These are phyloP conservation scores for Aspergillus olivimuriae DNA, from an alignment of 495 filamentous ascomycete genomes.

Conservation along the genomic window DNA sequence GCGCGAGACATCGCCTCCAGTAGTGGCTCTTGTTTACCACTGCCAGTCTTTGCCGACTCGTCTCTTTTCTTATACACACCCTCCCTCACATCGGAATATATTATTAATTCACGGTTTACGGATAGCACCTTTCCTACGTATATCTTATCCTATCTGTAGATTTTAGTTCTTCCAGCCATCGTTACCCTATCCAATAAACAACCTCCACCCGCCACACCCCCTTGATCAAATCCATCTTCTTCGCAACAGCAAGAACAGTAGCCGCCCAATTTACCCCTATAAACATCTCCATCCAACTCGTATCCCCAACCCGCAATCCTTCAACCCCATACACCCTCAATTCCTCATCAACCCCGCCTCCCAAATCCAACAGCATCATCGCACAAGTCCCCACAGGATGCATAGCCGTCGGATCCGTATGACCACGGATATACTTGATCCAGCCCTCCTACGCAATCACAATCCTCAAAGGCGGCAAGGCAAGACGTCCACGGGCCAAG, in stretches of 20 bases:
- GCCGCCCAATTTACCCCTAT: constrained; percentile 38
- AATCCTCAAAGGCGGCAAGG: neutral
- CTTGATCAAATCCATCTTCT: constrained; percentile 46
- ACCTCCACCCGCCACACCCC: neutral
- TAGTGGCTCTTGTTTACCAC: too few relatives aligned
- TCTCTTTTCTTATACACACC: too few relatives aligned
- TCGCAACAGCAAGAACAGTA: constrained; percentile 47
- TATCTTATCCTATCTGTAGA: too few relatives aligned
- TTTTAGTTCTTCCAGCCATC: too few relatives aligned
- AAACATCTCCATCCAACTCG: constrained; percentile 42
- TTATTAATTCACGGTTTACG: too few relatives aligned
- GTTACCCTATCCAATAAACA: too few relatives aligned
- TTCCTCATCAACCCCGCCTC: constrained; percentile 14
- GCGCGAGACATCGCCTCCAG: too few relatives aligned
- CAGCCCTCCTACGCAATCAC: neutral
- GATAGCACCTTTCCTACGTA: too few relatives aligned
- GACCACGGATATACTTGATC: neutral
- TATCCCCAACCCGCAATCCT: constrained; percentile 42
- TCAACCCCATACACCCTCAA: constrained; percentile 42
- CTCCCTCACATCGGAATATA: too few relatives aligned
- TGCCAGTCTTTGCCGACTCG: too few relatives aligned
- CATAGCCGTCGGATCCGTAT: neutral
- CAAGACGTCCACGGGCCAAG: neutral
- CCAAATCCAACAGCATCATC: neutral
- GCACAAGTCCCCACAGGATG: neutral